Evolutionary conservation across 805 yeast species (phyloP).

Genomic region (Osmozyma mogii): DNA sequence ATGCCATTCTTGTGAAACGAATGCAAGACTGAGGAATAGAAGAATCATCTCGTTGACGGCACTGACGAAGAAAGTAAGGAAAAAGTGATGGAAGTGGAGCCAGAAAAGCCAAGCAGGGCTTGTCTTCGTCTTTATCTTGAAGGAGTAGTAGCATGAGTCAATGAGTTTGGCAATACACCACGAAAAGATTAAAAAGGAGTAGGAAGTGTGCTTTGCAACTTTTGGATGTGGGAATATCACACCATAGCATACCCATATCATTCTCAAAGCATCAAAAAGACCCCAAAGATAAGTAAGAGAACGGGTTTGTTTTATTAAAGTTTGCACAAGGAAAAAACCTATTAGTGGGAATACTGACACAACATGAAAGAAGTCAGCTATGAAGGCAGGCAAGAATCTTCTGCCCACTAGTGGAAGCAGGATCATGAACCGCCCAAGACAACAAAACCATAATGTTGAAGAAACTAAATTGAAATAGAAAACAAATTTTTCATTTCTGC

Average conservation of each 20-base stretch:
- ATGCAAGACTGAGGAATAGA: slow-evolving; percentile 27
- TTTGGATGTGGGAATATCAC: slow-evolving; percentile 35
- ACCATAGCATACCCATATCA: slow-evolving; percentile 34
- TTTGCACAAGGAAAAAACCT: slow-evolving; percentile 13
- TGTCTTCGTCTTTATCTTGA: slow-evolving; percentile 26
- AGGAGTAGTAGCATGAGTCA: slow-evolving; percentile 28
- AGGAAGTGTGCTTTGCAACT: slow-evolving; percentile 34
- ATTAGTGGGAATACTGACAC: slow-evolving; percentile 28
- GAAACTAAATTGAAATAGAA: slow-evolving; percentile 28
- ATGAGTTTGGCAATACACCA: slow-evolving; percentile 30
- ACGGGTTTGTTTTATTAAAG: slow-evolving; percentile 3
- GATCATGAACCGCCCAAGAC: slow-evolving; percentile 40
- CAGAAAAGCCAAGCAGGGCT: slow-evolving; percentile 29
- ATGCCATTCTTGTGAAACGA: slow-evolving; percentile 11
- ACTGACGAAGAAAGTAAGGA: slow-evolving; percentile 26
- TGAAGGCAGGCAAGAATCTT: slow-evolving; percentile 60
- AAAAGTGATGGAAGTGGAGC: slow-evolving; percentile 28
- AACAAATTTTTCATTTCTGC: slow-evolving; percentile 23
- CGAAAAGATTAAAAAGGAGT: slow-evolving; percentile 27
- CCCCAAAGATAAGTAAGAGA: slow-evolving; percentile 18
- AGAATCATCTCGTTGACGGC: slow-evolving; percentile 27
- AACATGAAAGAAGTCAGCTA: slow-evolving; percentile 54
- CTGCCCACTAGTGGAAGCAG: slow-evolving; percentile 60
- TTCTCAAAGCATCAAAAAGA: slow-evolving; percentile 20
- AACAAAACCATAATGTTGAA: slow-evolving; percentile 41